Evolutionary conservation across 2,329 filamentous ascomycete genomes (phyloP), one percentile per base, ranked within the genome.

Genomic region (Phyllosticta citrichinensis): DNA sequence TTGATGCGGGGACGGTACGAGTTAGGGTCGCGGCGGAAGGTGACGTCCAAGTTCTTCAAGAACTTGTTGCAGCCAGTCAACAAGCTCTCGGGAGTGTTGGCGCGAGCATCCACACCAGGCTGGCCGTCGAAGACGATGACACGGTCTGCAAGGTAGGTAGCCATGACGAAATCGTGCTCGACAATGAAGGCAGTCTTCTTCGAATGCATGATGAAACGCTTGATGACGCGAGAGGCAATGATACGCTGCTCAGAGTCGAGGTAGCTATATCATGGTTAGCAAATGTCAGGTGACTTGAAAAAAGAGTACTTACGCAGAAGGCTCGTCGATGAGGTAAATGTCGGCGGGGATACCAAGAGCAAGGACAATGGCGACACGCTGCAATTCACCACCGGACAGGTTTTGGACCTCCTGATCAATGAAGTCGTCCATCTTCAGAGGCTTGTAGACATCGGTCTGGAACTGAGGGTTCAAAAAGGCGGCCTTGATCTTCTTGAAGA

Each of bases 131-230:
- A 99, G 71, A 99, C 94, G 71, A 99, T 99, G 75, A 99, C 94
- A 67, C 94, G 89, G 72, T 99, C 95, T 54, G 94, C 85, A 55
- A 88, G 81, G 71, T 88, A 88, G 52, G 85, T 88, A 51, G 85
- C 85, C 92, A 97, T 97, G 80, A 97, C 96, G 81, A 99, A 97
- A 83, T 99, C 94, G 88, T 99, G 94, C 86, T 99, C 94, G 74
- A 99, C 93, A 68, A 99, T 86, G 75, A 99, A 99, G 57, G 94
- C 94, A 0, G 94, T 99, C 85, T 97, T 97, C 86, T 97, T 97
- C 70, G 91, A 87, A 81, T 99, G 93, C 94, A 99, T 99, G 77
- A 99, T 99, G 83, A 96, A 99, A 67, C 94, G 88, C 83, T 99
- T 99, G 80, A 99, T 99, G 73, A 99, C 95, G 73, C 92, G 88